Base-by-base conservation (phyloP, 2,329 filamentous ascomycete species). In the Cladosporium phlei region DNA sequence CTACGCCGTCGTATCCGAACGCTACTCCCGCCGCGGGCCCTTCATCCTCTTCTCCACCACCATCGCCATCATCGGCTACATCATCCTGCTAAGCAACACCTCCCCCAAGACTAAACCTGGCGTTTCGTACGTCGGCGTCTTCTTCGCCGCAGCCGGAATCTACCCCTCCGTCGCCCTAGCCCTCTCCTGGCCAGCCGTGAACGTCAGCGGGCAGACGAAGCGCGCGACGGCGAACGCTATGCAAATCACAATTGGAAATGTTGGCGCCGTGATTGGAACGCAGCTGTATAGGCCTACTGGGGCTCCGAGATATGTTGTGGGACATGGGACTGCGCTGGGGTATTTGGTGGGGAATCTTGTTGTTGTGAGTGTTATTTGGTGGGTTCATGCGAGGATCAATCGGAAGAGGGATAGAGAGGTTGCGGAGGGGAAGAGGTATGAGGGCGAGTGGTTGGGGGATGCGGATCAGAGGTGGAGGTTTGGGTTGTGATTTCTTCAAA, bases 221-320 rank as follows among this genome's bases (percentile, higher is more conserved):
- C 72, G 83, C 1, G 80, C 79, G 1, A 79, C 82, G 3, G 80
- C 79, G 2, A 85, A 82, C 38, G 83, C 79, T 0, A 79, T 87
- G 76, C 82, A 86, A 55, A 86, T 87, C 48, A 82, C 78, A 8
- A 81, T 87, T 40, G 84, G 83, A 0, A 86, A 86, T 53, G 59
- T 83, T 1, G 83, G 83, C 0, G 82, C 81, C 0, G 80, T 86
- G 0, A 55, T 88, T 19, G 83, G 83, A 0, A 87, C 83, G 1
- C 83, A 88, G 63, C 61, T 88, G 1, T 87, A 87, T 60, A 71
- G 83, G 2, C 69, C 73, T 0, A 68, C 73, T 2, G 78, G 80
- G 21, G 77, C 73, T 0, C 84, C 83, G 1, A 68, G 80, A 24
- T 87, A 79, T 55, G 70, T 82, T 38, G 68, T 86, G 0, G 84